These are phyloP conservation scores for Hericium alpestre DNA, from an alignment of 768 basidiomycete species.

Conservation along the genomic window DNA sequence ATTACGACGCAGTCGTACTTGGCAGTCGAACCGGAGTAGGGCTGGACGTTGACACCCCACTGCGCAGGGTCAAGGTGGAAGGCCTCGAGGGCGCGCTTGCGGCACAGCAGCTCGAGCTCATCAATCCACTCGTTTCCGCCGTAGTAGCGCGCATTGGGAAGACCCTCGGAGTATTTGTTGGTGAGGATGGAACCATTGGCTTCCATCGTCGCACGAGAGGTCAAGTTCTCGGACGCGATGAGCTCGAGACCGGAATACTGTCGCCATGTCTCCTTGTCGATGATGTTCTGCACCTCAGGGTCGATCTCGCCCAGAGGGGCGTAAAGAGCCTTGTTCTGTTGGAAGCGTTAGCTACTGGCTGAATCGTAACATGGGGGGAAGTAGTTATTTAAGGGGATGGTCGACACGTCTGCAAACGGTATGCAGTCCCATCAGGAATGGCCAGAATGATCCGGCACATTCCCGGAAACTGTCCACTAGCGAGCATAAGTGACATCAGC, in stretches of 20 bases:
- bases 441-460: background rate
- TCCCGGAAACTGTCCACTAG: too few relatives aligned
- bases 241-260: slow-evolving; percentile 97
- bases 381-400: too few relatives aligned
- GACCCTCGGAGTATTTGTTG: slow-evolving; percentile 99
- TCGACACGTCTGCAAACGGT: too few relatives aligned
- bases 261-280: slow-evolving; percentile 98
- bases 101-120: slow-evolving; percentile 89
- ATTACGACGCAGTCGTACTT: slow-evolving; percentile 46
- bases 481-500: too few relatives aligned
- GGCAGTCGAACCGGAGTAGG: slow-evolving; percentile 91
- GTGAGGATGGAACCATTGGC: slow-evolving; percentile 98
- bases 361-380: too few relatives aligned
- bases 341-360: background rate
- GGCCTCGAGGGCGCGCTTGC: slow-evolving; percentile 89
- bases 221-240: slow-evolving; percentile 99
- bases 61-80: slow-evolving; percentile 87
- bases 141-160: slow-evolving; percentile 94
- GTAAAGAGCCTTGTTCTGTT: slow-evolving; percentile 87
- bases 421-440: too few relatives aligned
- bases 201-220: slow-evolving; percentile 90
- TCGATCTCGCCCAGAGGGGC: slow-evolving; percentile 81
- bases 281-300: slow-evolving; percentile 92
- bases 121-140: slow-evolving; percentile 98
- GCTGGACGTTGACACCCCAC: slow-evolving; percentile 99